Evolutionary conservation across 331 rosid genomes (phyloP), one percentile per base, ranked within the genome.

Genomic region (Cydonia oblonga): DNA sequence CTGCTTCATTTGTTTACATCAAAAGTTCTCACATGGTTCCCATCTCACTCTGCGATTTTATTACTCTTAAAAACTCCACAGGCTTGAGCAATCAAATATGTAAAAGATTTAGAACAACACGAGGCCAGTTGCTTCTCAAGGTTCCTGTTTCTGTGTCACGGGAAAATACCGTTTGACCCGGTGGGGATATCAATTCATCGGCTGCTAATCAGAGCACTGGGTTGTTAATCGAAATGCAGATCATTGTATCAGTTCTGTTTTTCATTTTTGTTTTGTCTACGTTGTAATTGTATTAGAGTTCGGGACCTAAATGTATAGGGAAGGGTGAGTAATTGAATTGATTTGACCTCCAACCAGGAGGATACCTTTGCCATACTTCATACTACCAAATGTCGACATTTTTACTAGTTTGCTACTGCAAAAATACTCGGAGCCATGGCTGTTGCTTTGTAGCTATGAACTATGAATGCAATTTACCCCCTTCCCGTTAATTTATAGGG

Each of bases 51-150:
- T 26, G 15, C 19, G 3, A 18, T 59, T 40, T 19, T 13, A 19
- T 24, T 33, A 14, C 44, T 63, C 11, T 4, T 16, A 6, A 24
- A 24, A 70, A 71, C 59, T 79, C 42, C 11, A 70, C 87, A 87
- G 93, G 88, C 81, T 66, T 90, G 88, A 86, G 81, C 29, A 58
- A 64, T 64, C 57, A 80, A 72, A 58, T 54, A 28, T 51, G 29
- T 28, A 26, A 7, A 66, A 76, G 81, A 65, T 28, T 54, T 29
- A 64, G 72, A 58, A 64, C 62, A 75, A 12, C 5, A 49, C 57
- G 61, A 59, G 58, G 74, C 58, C 74, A 66, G 84, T 64, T 79
- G 81, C 80, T 79, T 71, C 38, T 64, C 54, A 63, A 70, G 26
- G 77, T 78, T 77, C 32, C 5, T 72, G 65, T 78, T 77, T 42